Evolutionary conservation across 75 land plant species (phyloP).

Genomic region (Selaginella tamariscina): DNA sequence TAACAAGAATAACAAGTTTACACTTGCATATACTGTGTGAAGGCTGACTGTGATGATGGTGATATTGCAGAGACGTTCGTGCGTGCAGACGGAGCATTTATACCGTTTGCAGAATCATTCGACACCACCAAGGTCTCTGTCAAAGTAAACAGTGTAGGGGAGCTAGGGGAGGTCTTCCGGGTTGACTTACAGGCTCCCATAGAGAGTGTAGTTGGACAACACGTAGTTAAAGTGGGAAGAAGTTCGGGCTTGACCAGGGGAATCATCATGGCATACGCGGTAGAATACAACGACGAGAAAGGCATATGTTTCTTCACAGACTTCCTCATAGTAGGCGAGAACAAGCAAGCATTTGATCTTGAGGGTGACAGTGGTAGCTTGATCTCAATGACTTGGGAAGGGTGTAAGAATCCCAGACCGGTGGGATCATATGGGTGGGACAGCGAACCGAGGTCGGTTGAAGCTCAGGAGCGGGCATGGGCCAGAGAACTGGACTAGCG

Average conservation of each 20-base stretch:
- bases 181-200: slow-evolving; percentile 67
- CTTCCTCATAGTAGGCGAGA: slow-evolving; percentile 73
- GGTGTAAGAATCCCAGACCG: slow-evolving; percentile 42
- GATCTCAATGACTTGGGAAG: slow-evolving; percentile 36
- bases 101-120: slow-evolving; percentile 61
- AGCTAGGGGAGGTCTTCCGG: slow-evolving; percentile 56
- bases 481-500: slow-evolving; percentile 85
- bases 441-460: slow-evolving; percentile 60
- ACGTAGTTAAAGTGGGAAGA: slow-evolving; percentile 68
- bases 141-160: slow-evolving; percentile 57
- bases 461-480: slow-evolving; percentile 52
- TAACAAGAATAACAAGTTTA: neutral
- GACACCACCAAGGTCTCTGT: slow-evolving; percentile 48
- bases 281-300: slow-evolving; percentile 83
- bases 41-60: neutral
- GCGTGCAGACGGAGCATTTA: slow-evolving; percentile 64
- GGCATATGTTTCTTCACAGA: slow-evolving; percentile 76
- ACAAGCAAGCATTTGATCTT: slow-evolving; percentile 64
- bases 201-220: slow-evolving; percentile 50
- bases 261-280: slow-evolving; percentile 64
- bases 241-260: slow-evolving; percentile 76
- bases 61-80: slow-evolving; percentile 21
- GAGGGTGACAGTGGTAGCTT: slow-evolving; percentile 90
- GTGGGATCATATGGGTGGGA: slow-evolving; percentile 80
- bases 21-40: neutral